phyloP scores from a whole-genome alignment of 495 filamentous ascomycete species.

The Hyphodiscus hymeniophilus region DNA sequence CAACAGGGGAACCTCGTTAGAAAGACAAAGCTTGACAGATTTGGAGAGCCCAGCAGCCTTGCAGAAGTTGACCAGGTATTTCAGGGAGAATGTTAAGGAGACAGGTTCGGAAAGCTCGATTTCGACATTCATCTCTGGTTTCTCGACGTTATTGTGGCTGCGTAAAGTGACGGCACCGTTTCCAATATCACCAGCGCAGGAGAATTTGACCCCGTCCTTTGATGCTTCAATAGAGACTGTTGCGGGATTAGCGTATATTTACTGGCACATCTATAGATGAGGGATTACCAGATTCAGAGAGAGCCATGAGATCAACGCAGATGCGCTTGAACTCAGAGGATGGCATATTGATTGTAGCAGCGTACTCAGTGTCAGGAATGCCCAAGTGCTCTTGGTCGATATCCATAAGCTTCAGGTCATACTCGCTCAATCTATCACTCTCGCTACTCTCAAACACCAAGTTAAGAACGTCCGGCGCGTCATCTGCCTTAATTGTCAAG shows the following conservation, averaged over 20 bases:
- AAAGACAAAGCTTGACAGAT: conserved; percentile 84
- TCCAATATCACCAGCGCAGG: conserved; percentile 89
- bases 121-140: conserved; percentile 75
- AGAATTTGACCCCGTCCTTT: conserved; percentile 98
- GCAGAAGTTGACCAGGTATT: conserved; percentile 99
- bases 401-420: conserved; percentile 99
- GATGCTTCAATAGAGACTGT: conserved; percentile 89
- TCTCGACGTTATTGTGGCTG: conserved; percentile 83
- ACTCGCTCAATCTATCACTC: conserved; percentile 89
- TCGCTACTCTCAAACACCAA: conserved; percentile 89
- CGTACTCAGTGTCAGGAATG: conserved; percentile 97
- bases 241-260: neutral
- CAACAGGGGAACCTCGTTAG: conserved; percentile 90
- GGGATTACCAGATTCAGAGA: conserved; percentile 85
- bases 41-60: conserved; percentile 82
- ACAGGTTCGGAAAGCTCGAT: conserved; percentile 92
- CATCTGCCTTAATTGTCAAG: conserved; percentile 93
- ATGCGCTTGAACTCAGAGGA: conserved; percentile 88
- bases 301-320: conserved; percentile 77
- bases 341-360: conserved; percentile 85
- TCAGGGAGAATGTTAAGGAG: conserved; percentile 93
- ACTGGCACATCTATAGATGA: neutral
- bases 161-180: conserved; percentile 88
- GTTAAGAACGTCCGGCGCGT: conserved; percentile 91
- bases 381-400: conserved; percentile 99